Conservation (phyloP, 208 protist genomes). For the Acanthamoeba healyi region DNA sequence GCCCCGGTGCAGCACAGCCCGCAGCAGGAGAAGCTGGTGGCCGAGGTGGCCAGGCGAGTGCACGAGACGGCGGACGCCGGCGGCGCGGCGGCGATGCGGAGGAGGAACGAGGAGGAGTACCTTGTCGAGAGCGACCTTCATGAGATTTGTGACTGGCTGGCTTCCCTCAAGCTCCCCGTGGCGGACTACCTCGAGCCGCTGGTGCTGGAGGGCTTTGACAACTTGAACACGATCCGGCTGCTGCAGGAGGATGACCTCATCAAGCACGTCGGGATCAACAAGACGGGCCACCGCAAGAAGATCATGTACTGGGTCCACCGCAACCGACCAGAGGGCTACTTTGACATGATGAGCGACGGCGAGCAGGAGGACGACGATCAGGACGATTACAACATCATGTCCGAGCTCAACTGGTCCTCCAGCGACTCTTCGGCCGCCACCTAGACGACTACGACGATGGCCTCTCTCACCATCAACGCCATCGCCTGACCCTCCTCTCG, state of each 20-base stretch:
- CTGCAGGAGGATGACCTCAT: constrained; percentile 45
- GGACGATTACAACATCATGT: constrained; percentile 50
- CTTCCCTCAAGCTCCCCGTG: constrained; percentile 43
- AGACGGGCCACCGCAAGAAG: constrained; percentile 54
- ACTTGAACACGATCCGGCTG: constrained; percentile 34
- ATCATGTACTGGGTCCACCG: constrained; percentile 44
- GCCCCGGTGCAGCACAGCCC: constrained; percentile 8
- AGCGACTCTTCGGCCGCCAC: constrained; percentile 34
- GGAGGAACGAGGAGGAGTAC: constrained; percentile 32
- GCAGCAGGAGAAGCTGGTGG: constrained; percentile 39
- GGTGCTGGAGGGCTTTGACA: constrained; percentile 51
- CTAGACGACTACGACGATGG: no score
- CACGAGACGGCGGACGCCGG: neutral
- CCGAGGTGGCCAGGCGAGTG: neutral
- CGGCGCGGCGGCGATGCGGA: neutral
- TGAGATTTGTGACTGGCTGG: constrained; percentile 64
- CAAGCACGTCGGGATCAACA: constrained; percentile 48
- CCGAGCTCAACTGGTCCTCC: constrained; percentile 44
- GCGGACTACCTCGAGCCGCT: constrained; percentile 35
- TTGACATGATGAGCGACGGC: constrained; percentile 45
- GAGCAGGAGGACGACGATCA: constrained; percentile 41
- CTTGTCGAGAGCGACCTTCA: constrained; percentile 60
- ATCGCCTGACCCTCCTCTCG: no score
- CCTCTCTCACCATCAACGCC: no score
- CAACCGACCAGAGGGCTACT: constrained; percentile 60